Base-by-base conservation (phyloP, 257 asterid genomes). In the Lithospermum erythrorhizon region DNA sequence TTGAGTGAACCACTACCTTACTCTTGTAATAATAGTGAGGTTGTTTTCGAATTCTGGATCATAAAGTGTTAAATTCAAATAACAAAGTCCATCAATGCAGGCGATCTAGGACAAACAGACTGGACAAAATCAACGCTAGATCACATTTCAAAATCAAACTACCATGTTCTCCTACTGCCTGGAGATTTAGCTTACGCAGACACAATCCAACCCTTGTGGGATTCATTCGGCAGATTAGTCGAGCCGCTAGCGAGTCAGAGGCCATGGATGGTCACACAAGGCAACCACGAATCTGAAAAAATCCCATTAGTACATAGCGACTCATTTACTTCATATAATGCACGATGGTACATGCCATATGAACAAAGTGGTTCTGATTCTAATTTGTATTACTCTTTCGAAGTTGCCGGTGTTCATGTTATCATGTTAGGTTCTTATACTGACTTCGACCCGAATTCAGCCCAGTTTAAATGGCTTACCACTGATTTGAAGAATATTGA, bases 231-330 rank as follows among this genome's bases (percentile, higher is more conserved):
- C 1, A 75, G 76, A 0, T 21, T 88, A 59, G 93, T 86, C 45
- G 81, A 88, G 72, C 82, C 84, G 0, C 71, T 79, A 6, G 86
- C 96, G 0, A 82, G 95, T 74, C 19, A 24, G 5, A 76, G 95
- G 56, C 95, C 97, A 0, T 91, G 97, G 98, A 91, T 91, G 98
- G 96, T 84, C 55, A 88, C 95, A 4, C 82, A 83, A 10, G 98
- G 98, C 27, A 88, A 91, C 83, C 98, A 91, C 65, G 98, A 88
- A 57, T 8, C 76, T 20, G 98, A 91, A 69, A 72, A 64, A 19
- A 77, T 84, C 25, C 80, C 87, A 0, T 0, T 49, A 2, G 0
- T 85, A 25, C 85, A 81, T 6, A 1, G 4, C 0, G 13, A 58
- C 0, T 18, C 66, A 0, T 91, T 91, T 60, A 81, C 81, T 0